Percentiles rank a stretch among this genome's conserved stretches.
These are phyloP conservation scores for Bombardia bombarda DNA, from an alignment of 495 filamentous ascomycete species.

Conservation along the genomic window DNA sequence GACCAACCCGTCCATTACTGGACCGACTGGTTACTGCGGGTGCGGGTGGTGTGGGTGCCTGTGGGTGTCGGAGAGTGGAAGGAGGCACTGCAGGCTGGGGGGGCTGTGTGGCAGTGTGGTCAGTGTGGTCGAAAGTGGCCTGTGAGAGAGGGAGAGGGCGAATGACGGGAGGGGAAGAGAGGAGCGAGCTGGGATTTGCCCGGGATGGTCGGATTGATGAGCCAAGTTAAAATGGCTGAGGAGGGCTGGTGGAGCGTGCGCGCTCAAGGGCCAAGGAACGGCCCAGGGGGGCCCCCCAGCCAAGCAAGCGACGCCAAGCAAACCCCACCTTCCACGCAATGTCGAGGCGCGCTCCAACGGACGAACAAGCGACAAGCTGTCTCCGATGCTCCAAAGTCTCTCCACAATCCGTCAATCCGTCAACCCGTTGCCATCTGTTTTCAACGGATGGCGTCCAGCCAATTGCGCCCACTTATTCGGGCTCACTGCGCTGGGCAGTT, in stretches of 20 bases:
- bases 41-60: not conserved
- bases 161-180: conserved; percentile 4
- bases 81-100: conserved; percentile 18
- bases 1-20: no score
- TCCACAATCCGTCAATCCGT: no score
- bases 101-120: conserved; percentile 6
- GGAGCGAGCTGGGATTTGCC: conserved; percentile 6
- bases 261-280: not conserved
- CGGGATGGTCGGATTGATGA: conserved; percentile 2
- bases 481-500: no score
- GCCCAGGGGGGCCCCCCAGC: not conserved
- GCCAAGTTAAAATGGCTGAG: not conserved
- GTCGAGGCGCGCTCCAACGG: no score
- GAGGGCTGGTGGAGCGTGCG: not conserved
- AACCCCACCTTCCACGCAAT: no score
- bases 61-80: conserved; percentile 12
- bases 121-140: not conserved
- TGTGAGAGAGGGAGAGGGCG: conserved; percentile 5
- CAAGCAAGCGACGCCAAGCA: not conserved
- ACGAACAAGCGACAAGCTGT: no score
- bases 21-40: conserved; percentile 11
- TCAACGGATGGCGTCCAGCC: no score
- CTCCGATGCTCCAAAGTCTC: no score
- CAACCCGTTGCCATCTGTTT: no score
- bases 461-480: no score